Evolutionary conservation across 257 asterid genomes (phyloP).

Genomic region (Salvia hispanica): DNA sequence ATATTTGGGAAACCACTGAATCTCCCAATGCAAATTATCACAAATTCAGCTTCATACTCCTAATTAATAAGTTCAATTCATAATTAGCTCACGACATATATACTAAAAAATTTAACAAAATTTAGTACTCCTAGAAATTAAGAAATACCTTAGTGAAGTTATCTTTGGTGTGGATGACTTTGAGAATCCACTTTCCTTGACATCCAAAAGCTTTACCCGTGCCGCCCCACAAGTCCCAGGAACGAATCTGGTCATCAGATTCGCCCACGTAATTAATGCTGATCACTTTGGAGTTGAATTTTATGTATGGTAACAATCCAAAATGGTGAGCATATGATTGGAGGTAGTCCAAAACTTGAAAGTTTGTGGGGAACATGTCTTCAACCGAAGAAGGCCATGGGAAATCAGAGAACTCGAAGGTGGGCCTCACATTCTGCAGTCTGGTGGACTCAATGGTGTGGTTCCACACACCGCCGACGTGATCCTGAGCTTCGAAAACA

Average conservation of each 20-base stretch:
- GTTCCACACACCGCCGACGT: constrained; percentile 62
- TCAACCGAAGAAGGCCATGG: constrained; percentile 60
- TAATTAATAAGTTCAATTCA: not conserved
- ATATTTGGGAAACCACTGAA: constrained; percentile 59
- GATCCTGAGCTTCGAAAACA: constrained; percentile 46
- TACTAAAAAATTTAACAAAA: no score
- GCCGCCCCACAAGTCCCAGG: constrained; percentile 55
- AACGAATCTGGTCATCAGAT: constrained; percentile 36
- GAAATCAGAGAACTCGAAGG: constrained; percentile 56
- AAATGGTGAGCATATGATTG: constrained; percentile 55
- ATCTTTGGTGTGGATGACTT: constrained; percentile 36
- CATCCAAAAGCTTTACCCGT: constrained; percentile 63
- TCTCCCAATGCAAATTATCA: constrained; percentile 61
- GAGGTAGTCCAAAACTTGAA: constrained; percentile 42
- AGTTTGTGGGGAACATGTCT: constrained; percentile 38
- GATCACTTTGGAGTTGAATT: constrained; percentile 46
- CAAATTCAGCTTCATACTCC: constrained; percentile 55
- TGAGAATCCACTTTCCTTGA: constrained; percentile 57
- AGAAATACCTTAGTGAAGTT: no score
- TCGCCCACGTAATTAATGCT: constrained; percentile 54
- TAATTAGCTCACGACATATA: no score
- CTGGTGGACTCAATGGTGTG: constrained; percentile 56
- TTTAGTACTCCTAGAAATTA: no score
- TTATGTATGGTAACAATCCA: constrained; percentile 36
- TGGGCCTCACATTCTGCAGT: constrained; percentile 37